phyloP scores from a whole-genome alignment of 2,329 filamentous ascomycete species.

The Arthroderma sp. region DNA sequence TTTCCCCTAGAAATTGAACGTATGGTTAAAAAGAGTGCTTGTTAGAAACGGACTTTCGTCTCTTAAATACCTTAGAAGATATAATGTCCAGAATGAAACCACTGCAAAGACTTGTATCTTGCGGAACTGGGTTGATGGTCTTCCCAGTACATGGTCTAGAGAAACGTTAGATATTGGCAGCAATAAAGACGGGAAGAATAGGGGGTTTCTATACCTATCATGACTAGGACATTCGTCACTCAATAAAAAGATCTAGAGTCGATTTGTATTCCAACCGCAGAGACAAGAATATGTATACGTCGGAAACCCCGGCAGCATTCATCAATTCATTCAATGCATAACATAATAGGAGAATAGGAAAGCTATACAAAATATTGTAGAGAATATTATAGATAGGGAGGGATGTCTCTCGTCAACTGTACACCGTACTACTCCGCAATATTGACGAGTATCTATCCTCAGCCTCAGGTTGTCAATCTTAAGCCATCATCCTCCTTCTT shows the following conservation, averaged over 20 bases:
- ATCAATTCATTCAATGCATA: too few species aligned
- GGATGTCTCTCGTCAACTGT: too few species aligned
- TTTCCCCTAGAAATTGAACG: slow-evolving; percentile 49
- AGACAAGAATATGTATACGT: neutral
- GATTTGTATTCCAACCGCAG: neutral
- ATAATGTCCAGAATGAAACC: slow-evolving; percentile 79
- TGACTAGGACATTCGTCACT: neutral
- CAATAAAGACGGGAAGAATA: neutral
- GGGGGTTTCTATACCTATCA: neutral
- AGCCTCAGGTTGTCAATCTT: neutral
- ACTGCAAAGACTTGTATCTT: slow-evolving; percentile 88
- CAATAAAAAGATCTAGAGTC: neutral
- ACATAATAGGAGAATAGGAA: neutral
- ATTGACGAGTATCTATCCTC: neutral
- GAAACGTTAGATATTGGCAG: neutral
- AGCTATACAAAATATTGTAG: too few species aligned
- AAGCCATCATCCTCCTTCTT: neutral
- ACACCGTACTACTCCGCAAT: too few species aligned
- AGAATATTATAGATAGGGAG: too few species aligned
- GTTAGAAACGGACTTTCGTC: neutral
- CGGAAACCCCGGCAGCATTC: too few species aligned
- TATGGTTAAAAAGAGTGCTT: neutral
- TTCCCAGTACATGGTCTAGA: slow-evolving; percentile 76
- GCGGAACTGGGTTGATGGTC: slow-evolving; percentile 80
- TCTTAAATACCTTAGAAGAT: slow-evolving; percentile 56